A percentile compares a stretch with the other conserved stretches of the same genome.
These are phyloP conservation scores for Arxiozyma telluris DNA, from an alignment of 1,139 yeast genomes.

Conservation along the genomic window DNA sequence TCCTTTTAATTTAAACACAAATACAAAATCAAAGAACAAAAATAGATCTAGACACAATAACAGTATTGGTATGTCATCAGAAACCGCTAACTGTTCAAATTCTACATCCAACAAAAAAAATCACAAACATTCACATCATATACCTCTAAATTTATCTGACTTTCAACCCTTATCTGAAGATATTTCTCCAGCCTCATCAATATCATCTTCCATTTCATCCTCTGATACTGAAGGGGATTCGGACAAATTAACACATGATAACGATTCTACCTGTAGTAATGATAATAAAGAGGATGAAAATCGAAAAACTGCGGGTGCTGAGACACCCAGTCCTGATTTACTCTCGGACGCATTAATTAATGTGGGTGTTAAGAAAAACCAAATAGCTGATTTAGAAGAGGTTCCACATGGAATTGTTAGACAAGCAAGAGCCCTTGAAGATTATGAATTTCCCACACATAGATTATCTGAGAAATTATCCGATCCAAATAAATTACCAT, in stretches of 20 bases:
- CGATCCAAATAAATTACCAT: conserved; percentile 74
- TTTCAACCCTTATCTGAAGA: conserved; percentile 39
- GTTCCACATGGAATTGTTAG: conserved; percentile 90
- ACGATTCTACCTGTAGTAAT: not conserved
- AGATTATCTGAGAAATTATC: conserved; percentile 62
- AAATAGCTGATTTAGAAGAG: conserved; percentile 90
- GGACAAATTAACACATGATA: not conserved
- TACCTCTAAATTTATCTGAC: conserved; percentile 38
- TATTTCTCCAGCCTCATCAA: conserved; percentile 29
- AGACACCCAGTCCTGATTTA: conserved; percentile 14
- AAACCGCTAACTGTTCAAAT: not conserved
- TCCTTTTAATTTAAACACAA: conserved; percentile 45
- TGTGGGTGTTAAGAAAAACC: conserved; percentile 46
- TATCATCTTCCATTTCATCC: not conserved
- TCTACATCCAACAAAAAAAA: not conserved
- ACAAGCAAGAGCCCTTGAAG: conserved; percentile 62
- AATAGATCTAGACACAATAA: not conserved
- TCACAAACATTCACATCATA: conserved; percentile 16
- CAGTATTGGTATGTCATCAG: not conserved
- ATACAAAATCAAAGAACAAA: not conserved
- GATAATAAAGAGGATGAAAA: not conserved
- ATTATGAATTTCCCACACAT: conserved; percentile 79
- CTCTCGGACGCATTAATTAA: conserved; percentile 22
- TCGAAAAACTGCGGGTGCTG: not conserved
- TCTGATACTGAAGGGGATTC: conserved; percentile 2